Evolutionary conservation across 202 grass and related monocot species (phyloP).

Genomic region (Zoysia matrella): DNA sequence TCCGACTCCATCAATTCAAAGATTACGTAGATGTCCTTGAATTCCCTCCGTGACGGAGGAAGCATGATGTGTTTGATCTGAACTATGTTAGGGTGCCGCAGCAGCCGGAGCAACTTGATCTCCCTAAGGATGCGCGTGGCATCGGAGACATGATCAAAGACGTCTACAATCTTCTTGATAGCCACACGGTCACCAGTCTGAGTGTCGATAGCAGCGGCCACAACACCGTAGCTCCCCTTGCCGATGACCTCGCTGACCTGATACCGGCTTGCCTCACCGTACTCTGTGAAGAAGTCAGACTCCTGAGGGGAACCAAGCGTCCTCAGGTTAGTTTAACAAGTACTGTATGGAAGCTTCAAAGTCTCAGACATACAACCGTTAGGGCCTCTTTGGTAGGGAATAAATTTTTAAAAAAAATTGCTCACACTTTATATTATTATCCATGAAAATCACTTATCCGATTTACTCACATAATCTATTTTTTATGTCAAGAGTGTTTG

Average conservation of each 20-base stretch:
- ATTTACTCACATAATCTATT: no score
- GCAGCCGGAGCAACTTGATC: conserved; percentile 91
- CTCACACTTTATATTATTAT: no score
- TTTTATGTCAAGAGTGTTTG: no score
- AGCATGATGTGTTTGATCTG: conserved; percentile 99
- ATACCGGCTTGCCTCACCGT: conserved; percentile 81
- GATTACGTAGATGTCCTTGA: conserved; percentile 86
- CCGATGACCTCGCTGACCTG: conserved; percentile 90
- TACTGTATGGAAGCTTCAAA: not conserved
- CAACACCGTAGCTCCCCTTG: conserved; percentile 95
- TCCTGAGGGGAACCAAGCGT: conserved; percentile 43
- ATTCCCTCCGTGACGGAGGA: conserved; percentile 34
- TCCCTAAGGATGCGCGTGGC: conserved; percentile 95
- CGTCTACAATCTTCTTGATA: conserved; percentile 98
- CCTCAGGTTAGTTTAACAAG: not conserved
- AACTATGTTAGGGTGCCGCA: conserved; percentile 89
- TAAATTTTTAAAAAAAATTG: not conserved
- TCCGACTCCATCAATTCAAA: conserved; percentile 99
- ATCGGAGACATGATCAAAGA: conserved; percentile 97
- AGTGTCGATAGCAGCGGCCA: conserved; percentile 82
- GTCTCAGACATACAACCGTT: no score
- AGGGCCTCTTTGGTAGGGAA: no score
- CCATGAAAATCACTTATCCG: no score
- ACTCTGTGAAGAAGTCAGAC: conserved; percentile 96
- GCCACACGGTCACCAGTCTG: conserved; percentile 85